phyloP scores from a whole-genome alignment of 2,329 filamentous ascomycete genomes.

The Aspergillus hortae region DNA sequence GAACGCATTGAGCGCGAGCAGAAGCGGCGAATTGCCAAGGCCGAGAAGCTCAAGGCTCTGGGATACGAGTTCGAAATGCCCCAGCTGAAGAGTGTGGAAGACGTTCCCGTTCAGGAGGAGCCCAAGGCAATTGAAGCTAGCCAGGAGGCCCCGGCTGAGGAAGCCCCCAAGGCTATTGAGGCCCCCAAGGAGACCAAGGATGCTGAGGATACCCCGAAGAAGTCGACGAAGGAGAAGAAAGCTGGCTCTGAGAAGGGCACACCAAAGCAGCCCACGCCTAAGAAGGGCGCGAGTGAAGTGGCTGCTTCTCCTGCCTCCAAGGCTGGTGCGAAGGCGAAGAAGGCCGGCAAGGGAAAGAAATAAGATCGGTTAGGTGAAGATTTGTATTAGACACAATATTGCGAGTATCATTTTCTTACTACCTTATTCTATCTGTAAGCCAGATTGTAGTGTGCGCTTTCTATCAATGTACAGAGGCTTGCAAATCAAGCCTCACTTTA shows the following conservation, averaged over 20 bases:
- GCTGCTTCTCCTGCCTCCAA: conserved; percentile 22
- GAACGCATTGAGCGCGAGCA: conserved; percentile 71
- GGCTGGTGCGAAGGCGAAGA: conserved; percentile 29
- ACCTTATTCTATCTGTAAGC: no score
- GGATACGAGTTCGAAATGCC: conserved; percentile 82
- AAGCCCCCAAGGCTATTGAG: conserved; percentile 20
- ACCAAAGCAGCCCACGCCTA: conserved; percentile 6
- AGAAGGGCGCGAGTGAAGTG: conserved; percentile 10
- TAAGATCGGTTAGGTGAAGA: conserved; percentile 26
- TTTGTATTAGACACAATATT: not conserved
- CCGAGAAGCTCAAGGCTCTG: conserved; percentile 70
- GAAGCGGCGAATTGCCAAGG: conserved; percentile 64
- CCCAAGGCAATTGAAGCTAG: conserved; percentile 32
- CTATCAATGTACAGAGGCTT: no score
- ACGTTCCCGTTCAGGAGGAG: conserved; percentile 44
- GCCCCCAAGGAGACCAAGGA: conserved; percentile 5
- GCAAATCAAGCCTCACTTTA: no score
- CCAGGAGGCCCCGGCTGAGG: conserved; percentile 25
- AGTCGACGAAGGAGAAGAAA: conserved; percentile 24
- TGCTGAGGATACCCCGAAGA: conserved; percentile 18
- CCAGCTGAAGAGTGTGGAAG: conserved; percentile 61
- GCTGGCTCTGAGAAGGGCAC: conserved; percentile 12
- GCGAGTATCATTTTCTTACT: no score
- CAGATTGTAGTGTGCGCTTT: no score
- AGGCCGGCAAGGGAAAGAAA: conserved; percentile 24